phyloP scores from a whole-genome alignment of 129 eudicot species.

The Oenanthe sinensis region DNA sequence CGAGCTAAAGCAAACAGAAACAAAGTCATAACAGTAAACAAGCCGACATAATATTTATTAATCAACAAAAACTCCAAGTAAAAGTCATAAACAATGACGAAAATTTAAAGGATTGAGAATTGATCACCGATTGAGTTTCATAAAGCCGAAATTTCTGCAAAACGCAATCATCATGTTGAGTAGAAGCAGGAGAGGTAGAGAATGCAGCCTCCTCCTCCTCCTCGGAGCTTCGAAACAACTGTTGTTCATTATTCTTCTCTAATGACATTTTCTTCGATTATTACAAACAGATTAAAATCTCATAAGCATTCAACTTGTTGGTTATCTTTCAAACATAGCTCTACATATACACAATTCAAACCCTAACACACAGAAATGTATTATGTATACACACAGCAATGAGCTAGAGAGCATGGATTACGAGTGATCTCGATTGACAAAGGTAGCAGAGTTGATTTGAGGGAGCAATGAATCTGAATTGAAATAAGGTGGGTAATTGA shows the following conservation, averaged over 20 bases:
- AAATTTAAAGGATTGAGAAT: neutral
- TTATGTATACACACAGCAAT: neutral
- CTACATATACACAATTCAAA: neutral
- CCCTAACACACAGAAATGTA: neutral
- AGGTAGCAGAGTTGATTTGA: neutral
- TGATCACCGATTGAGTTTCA: slow-evolving; percentile 65
- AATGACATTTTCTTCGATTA: slow-evolving; percentile 33
- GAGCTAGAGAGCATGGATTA: neutral
- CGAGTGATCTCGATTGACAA: neutral
- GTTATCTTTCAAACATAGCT: neutral
- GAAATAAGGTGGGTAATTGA: neutral
- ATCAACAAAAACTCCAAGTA: neutral
- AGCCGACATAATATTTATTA: neutral
- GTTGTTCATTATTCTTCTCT: slow-evolving; percentile 11
- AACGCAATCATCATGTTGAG: slow-evolving; percentile 20
- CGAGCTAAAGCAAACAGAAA: neutral
- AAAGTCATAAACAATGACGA: neutral
- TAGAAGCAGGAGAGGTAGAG: neutral
- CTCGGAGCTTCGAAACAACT: neutral
- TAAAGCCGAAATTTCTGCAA: slow-evolving; percentile 68
- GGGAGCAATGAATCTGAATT: neutral
- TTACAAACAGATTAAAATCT: too few relatives aligned
- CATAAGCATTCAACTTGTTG: slow-evolving; percentile 31
- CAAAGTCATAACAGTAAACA: neutral
- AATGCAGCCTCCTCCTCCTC: neutral